phyloP scores from a whole-genome alignment of 192 early-diverging fungal species.

The Entomortierella parvispora region DNA sequence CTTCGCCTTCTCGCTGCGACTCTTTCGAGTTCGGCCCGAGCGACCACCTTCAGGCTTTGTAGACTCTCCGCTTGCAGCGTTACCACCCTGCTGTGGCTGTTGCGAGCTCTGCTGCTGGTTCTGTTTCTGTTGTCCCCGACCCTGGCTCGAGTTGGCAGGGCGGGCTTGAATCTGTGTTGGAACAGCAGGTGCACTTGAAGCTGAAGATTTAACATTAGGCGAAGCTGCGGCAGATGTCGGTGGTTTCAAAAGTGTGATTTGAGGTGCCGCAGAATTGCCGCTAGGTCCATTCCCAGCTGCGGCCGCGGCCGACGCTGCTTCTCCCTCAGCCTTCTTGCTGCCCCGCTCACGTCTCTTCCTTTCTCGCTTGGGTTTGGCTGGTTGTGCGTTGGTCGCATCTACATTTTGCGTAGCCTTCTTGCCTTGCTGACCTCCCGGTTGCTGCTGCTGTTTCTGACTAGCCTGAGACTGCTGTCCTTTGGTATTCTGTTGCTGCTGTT shows the following conservation, averaged over 20 bases:
- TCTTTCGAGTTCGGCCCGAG: not conserved
- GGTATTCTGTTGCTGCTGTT: not conserved
- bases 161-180: not conserved
- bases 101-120: not conserved
- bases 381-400: slow-evolving; percentile 8
- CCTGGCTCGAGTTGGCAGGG: not conserved
- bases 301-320: not conserved
- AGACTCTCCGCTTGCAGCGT: not conserved
- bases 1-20: not conserved
- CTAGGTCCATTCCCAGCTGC: not conserved
- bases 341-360: slow-evolving; percentile 35
- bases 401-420: not conserved
- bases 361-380: slow-evolving; percentile 40
- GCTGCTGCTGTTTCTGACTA: not conserved
- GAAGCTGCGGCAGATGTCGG: slow-evolving; percentile 2
- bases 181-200: too few species aligned
- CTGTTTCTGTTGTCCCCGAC: too few species aligned
- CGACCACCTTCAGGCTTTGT: not conserved
- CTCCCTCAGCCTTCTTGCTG: slow-evolving; percentile 19
- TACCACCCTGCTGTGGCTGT: not conserved
- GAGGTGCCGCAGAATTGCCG: slow-evolving; percentile 5
- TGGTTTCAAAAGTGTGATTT: slow-evolving; percentile 43
- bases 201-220: not conserved
- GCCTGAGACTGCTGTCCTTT: not conserved
- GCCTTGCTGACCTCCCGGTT: not conserved